Percentiles rank a stretch among this genome's conserved stretches.
Evolutionary conservation across 306 rosid genomes (phyloP).

Genomic region (Vicia villosa): DNA sequence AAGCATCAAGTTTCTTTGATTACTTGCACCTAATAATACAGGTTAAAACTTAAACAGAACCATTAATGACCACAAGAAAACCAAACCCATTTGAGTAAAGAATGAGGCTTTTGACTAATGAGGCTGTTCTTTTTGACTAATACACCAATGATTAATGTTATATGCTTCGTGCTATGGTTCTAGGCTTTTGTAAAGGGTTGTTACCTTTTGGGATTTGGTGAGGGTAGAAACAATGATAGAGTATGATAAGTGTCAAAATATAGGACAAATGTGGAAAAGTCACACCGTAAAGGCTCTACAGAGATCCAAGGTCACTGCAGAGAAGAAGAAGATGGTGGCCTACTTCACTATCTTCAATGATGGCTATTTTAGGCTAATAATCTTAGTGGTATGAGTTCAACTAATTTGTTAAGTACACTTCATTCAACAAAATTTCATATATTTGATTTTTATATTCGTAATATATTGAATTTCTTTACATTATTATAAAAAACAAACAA

Average conservation of each 20-base stretch:
- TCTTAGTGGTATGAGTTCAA: neutral
- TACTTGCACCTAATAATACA: slow-evolving; percentile 29
- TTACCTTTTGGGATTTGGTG: slow-evolving; percentile 48
- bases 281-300: slow-evolving; percentile 33
- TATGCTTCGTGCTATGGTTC: slow-evolving; percentile 23
- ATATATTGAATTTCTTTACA: too few relatives aligned
- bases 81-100: slow-evolving; percentile 45
- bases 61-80: slow-evolving; percentile 32
- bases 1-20: slow-evolving; percentile 42
- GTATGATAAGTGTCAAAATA: slow-evolving; percentile 63
- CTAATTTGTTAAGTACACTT: neutral
- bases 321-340: slow-evolving; percentile 32
- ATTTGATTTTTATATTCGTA: too few relatives aligned
- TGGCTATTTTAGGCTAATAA: neutral
- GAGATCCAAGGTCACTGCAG: slow-evolving; percentile 44
- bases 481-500: too few relatives aligned
- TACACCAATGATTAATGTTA: slow-evolving; percentile 37
- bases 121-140: slow-evolving; percentile 41
- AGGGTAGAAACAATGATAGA: slow-evolving; percentile 36
- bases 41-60: slow-evolving; percentile 46
- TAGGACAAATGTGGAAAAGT: slow-evolving; percentile 50
- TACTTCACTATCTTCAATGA: slow-evolving; percentile 12
- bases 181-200: slow-evolving; percentile 54
- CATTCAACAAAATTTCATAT: too few relatives aligned
- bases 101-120: slow-evolving; percentile 56